phyloP scores from a whole-genome alignment of 805 yeast genomes.

The Metschnikowia sp. region DNA sequence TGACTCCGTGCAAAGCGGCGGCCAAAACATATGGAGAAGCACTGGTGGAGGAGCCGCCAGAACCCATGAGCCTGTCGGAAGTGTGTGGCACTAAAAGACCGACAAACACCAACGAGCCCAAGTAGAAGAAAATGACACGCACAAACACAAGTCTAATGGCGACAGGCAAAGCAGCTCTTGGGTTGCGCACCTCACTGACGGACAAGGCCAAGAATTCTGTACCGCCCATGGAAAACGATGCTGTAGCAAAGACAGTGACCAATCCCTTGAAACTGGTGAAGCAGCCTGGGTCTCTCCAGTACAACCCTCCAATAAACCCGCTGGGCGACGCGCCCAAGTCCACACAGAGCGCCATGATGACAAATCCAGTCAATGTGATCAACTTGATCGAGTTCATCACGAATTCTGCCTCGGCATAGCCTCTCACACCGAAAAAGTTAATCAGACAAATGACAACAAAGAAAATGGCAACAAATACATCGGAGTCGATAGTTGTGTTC shows the following conservation, averaged over 20 bases:
- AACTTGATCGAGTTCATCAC: conserved; percentile 36
- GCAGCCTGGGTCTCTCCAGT: conserved; percentile 41
- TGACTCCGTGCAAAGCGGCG: conserved; percentile 25
- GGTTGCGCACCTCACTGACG: conserved; percentile 38
- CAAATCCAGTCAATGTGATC: conserved; percentile 36
- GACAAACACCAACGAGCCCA: conserved; percentile 37
- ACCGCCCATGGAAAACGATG: conserved; percentile 40
- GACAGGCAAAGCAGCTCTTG: conserved; percentile 37
- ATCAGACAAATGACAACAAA: conserved; percentile 43
- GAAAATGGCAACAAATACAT: conserved; percentile 55
- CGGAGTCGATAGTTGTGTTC: conserved; percentile 50
- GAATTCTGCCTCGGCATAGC: conserved; percentile 46
- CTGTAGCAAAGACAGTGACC: conserved; percentile 37
- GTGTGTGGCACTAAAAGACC: conserved; percentile 39
- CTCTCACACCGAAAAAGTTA: conserved; percentile 45
- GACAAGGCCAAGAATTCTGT: conserved; percentile 39
- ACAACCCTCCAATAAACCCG: conserved; percentile 40
- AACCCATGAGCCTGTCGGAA: conserved; percentile 34
- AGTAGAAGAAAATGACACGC: conserved; percentile 36
- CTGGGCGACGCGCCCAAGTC: conserved; percentile 31
- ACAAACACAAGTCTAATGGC: conserved; percentile 41
- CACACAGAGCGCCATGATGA: conserved; percentile 39
- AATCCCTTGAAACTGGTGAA: conserved; percentile 39
- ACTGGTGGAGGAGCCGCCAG: conserved; percentile 27
- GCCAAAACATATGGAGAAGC: conserved; percentile 30